phyloP scores from a whole-genome alignment of 768 basidiomycete genomes.

The Lactifluus subvellereus region DNA sequence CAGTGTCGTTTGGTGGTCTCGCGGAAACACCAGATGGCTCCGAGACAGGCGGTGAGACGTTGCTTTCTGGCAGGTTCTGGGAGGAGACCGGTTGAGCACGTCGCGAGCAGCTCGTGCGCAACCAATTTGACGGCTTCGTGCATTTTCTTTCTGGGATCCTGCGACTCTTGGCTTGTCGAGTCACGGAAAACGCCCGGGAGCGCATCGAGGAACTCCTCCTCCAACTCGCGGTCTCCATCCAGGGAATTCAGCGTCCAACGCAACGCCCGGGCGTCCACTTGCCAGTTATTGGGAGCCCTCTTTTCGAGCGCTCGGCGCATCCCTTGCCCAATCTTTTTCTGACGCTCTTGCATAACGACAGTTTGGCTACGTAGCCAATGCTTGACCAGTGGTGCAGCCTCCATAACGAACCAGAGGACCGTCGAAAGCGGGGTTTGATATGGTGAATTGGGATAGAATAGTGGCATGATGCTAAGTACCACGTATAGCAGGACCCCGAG shows the following conservation, averaged over 20 bases:
- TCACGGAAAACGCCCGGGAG: background rate
- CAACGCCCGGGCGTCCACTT: background rate
- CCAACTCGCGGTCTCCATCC: background rate
- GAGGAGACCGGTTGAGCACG: background rate
- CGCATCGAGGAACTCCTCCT: background rate
- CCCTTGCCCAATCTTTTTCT: background rate
- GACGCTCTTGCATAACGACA: background rate
- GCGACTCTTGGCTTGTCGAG: background rate
- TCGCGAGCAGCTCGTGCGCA: background rate
- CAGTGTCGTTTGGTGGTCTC: background rate
- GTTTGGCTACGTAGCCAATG: background rate
- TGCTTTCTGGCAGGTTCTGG: background rate
- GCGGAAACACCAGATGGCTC: background rate
- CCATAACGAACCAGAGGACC: background rate
- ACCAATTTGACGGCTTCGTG: background rate
- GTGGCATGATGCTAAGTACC: background rate
- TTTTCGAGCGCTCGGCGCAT: slow-evolving; percentile 1
- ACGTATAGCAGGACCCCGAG: background rate
- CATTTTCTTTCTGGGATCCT: background rate
- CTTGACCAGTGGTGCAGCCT: background rate
- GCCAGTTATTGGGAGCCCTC: background rate
- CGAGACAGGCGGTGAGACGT: background rate
- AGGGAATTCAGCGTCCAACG: background rate
- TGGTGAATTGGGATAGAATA: background rate
- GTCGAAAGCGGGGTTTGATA: background rate